Evolutionary conservation across 805 yeast species (phyloP).

Genomic region (Sugiyamaella boreocaroliniensis): DNA sequence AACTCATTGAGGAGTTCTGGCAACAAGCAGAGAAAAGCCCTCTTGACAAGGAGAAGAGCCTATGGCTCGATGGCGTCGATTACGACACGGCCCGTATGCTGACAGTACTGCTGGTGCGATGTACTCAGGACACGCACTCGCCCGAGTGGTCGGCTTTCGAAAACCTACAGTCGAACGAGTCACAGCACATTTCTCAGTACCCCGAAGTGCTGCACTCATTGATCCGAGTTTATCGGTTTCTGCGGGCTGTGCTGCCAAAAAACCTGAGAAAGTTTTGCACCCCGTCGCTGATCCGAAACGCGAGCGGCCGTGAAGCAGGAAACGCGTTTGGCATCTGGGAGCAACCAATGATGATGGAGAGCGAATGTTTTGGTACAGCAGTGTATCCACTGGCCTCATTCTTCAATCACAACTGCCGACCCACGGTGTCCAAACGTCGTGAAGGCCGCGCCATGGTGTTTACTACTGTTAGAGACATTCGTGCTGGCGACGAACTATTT

Average conservation of each 20-base stretch:
- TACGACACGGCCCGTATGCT: conserved; percentile 47
- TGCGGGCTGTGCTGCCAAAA: conserved; percentile 36
- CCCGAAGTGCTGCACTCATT: conserved; percentile 46
- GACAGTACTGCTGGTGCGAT: conserved; percentile 26
- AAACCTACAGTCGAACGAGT: conserved; percentile 47
- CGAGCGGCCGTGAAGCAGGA: conserved; percentile 55
- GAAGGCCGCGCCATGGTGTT: conserved; percentile 37
- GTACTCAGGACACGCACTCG: not conserved
- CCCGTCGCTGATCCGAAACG: conserved; percentile 37
- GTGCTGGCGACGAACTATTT: conserved; percentile 44
- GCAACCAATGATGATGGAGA: conserved; percentile 29
- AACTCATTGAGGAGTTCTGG: not conserved
- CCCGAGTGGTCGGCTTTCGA: conserved; percentile 33
- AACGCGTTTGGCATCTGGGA: conserved; percentile 71
- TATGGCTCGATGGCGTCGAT: conserved; percentile 43
- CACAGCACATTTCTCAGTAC: conserved; percentile 38
- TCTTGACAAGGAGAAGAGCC: not conserved
- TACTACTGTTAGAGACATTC: conserved; percentile 36
- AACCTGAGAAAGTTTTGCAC: conserved; percentile 33
- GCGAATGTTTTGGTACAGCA: conserved; percentile 53
- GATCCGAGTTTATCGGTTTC: conserved; percentile 42
- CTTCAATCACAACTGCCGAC: conserved; percentile 59
- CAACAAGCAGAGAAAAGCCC: not conserved
- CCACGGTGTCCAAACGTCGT: conserved; percentile 47
- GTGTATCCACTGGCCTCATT: conserved; percentile 58